Evolutionary conservation across 208 protist species (phyloP), one percentile per base, ranked within the genome.

Genomic region (Wallacemonas sp.): DNA sequence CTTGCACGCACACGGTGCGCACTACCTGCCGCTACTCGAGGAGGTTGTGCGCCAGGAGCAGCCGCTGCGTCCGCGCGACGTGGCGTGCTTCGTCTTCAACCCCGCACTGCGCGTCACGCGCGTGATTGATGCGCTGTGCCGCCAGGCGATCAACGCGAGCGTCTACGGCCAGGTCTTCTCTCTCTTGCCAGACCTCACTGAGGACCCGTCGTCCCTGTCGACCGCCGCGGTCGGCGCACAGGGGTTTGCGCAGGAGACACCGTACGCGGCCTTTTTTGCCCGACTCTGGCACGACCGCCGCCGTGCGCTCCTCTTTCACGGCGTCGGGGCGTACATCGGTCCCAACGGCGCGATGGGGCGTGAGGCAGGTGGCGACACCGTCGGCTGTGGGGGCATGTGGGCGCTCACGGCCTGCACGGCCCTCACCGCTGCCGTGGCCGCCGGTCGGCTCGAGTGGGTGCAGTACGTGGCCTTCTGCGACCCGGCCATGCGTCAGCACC

Each of bases 381-480:
- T 7, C 39, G 32, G 28, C 28, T 48, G 67, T 2, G 70, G 72
- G 25, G 72, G 74, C n/a, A 70, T 57, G 14, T 82, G 78, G 61
- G 61, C 77, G n/a, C 41, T 90, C 22, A 82, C 81, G 44, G 69
- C 59, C 26, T 55, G 80, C 65, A 90, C 87, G 1, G 65, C 87
- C 8, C 74, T 93, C 44, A 75, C 81, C 1, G 89, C 74, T 38
- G 87, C 87, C 45, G 69, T 93, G 16, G 76, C 75, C 10, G 71
- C 83, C 7, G 83, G 83, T 29, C 81, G 74, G 22, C 66, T 86
- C 2, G 75, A 84, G 46, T 93, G 87, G 87, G 83, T 90, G 65
- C 77, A 82, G 65, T 83, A 86, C 59, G 61, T 93, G 22, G 42
- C 74, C 26, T 74, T 78, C 18, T 79, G 70, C 26, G 71, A 73